A percentile compares a stretch with the other conserved stretches of the same genome.
Conservation (phyloP, 305 asterid genomes). For the Fraxinus angustifolia region DNA sequence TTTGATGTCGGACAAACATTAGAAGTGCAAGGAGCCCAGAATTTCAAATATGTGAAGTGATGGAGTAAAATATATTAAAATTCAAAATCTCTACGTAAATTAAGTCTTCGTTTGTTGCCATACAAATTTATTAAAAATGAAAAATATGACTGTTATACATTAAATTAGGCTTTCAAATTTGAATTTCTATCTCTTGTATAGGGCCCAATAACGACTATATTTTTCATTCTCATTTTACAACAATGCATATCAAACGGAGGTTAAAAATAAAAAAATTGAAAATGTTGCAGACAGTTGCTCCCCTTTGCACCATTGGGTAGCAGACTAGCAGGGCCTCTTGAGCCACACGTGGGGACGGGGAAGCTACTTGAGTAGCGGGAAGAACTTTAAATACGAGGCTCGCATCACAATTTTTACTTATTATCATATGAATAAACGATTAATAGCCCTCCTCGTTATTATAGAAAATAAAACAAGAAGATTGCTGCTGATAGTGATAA, state of each 20-base stretch:
- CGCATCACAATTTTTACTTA: not conserved
- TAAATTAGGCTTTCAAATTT: no score
- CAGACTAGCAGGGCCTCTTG: not conserved
- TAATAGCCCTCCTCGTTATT: not conserved
- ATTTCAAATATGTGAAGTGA: not conserved
- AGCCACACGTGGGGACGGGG: not conserved
- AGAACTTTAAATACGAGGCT: not conserved
- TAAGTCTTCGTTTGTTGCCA: no score
- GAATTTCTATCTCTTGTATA: no score
- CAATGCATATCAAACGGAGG: no score
- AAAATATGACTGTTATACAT: no score
- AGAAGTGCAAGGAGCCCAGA: not conserved
- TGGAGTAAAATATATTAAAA: not conserved
- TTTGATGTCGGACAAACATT: not conserved
- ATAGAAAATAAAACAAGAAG: not conserved
- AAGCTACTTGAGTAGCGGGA: not conserved
- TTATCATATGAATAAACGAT: not conserved
- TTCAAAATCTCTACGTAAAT: not conserved
- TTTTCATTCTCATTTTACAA: no score
- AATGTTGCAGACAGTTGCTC: not conserved
- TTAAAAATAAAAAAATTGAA: not conserved
- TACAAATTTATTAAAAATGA: no score
- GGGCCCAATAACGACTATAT: no score
- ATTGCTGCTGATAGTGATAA: not conserved
- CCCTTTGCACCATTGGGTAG: not conserved